Conservation (phyloP, 2,329 filamentous ascomycete genomes). For the Arachnomyces sp. region DNA sequence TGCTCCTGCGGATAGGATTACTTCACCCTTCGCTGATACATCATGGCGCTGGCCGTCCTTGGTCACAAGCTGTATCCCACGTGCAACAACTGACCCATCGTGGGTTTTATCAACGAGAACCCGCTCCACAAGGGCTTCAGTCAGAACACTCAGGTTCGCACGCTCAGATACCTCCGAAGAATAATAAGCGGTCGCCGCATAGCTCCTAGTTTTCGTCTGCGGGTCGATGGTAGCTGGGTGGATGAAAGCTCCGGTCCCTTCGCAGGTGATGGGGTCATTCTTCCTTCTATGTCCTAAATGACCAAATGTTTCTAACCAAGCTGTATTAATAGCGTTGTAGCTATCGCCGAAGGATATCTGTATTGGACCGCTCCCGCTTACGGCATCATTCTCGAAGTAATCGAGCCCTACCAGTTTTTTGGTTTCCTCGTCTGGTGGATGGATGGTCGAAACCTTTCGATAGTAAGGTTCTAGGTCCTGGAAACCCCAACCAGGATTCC, state of each 20-base stretch:
- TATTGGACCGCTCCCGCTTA: conserved; percentile 15
- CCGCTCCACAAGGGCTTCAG: conserved; percentile 31
- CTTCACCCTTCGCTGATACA: conserved; percentile 27
- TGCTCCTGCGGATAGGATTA: conserved; percentile 42
- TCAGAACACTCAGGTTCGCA: conserved; percentile 41
- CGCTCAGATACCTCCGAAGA: conserved; percentile 25
- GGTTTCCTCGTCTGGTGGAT: conserved; percentile 20
- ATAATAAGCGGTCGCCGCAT: conserved; percentile 37
- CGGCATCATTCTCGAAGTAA: conserved; percentile 14
- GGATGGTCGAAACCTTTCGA: conserved; percentile 31
- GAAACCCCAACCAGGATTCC: conserved; percentile 39
- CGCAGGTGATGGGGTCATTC: conserved; percentile 27
- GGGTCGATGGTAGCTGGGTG: conserved; percentile 21
- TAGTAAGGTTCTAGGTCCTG: conserved; percentile 42
- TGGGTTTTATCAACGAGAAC: no score
- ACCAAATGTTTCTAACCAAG: conserved; percentile 18
- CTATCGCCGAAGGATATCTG: conserved; percentile 23
- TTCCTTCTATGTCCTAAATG: conserved; percentile 15
- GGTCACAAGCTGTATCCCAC: conserved; percentile 36
- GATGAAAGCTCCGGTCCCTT: conserved; percentile 34
- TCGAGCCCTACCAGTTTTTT: conserved; percentile 9
- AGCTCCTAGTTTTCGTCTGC: conserved; percentile 28
- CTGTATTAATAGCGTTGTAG: conserved; percentile 20
- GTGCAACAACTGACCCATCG: conserved; percentile 18
- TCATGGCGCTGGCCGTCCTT: background rate